These are phyloP conservation scores for Pseudopyricularia javanii DNA, from an alignment of 2,329 filamentous ascomycete genomes.

Conservation along the genomic window DNA sequence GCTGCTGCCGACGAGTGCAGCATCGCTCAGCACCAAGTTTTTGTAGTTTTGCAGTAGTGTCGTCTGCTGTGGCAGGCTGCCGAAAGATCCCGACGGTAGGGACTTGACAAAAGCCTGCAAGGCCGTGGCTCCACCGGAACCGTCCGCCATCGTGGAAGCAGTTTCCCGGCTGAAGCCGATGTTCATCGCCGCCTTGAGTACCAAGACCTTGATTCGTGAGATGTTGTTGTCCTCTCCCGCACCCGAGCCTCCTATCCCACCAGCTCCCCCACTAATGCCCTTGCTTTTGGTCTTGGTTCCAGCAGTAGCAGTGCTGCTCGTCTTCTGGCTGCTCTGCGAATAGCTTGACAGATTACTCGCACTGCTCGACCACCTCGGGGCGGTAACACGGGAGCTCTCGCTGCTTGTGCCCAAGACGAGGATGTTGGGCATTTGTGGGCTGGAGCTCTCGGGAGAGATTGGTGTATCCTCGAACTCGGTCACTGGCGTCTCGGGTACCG, in stretches of 20 bases:
- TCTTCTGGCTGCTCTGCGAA: constrained; percentile 55
- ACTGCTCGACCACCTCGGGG: constrained; percentile 62
- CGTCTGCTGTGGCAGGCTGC: constrained; percentile 56
- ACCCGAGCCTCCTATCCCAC: neutral
- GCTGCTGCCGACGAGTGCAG: constrained; percentile 19
- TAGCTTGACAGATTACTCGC: constrained; percentile 70
- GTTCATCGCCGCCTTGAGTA: constrained; percentile 77
- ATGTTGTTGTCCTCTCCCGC: constrained; percentile 65
- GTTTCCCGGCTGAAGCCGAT: constrained; percentile 60
- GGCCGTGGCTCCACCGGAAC: constrained; percentile 32
- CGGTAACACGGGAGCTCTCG: constrained; percentile 25
- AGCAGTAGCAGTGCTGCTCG: constrained; percentile 56
- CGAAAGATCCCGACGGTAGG: constrained; percentile 68
- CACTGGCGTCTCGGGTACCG: constrained; percentile 75
- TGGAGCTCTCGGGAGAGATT: constrained; percentile 67
- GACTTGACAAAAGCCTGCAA: constrained; percentile 67
- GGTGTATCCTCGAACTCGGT: constrained; percentile 91
- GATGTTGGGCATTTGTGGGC: constrained; percentile 71
- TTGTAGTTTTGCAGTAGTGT: constrained; percentile 69
- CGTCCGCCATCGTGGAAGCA: constrained; percentile 22
- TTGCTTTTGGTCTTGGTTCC: constrained; percentile 35
- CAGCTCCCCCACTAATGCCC: neutral
- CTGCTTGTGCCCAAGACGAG: constrained; percentile 62
- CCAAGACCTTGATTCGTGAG: constrained; percentile 62
- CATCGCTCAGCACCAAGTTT: constrained; percentile 62